Base-by-base conservation (phyloP, 768 basidiomycete genomes). In the Russula emetica region DNA sequence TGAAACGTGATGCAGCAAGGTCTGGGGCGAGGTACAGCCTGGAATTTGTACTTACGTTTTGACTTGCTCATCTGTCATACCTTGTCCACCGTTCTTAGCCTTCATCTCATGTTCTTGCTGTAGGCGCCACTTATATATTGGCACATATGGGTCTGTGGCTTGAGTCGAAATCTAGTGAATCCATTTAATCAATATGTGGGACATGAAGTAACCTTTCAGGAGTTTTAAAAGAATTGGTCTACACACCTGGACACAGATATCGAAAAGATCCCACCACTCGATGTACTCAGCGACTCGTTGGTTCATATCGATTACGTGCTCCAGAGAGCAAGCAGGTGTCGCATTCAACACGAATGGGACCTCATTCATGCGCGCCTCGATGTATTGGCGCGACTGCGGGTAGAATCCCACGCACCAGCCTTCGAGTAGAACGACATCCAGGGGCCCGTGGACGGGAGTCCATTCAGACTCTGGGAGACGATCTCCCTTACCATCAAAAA, bases 391-490 rank as follows among this genome's bases (percentile, higher is more conserved):
- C 0, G 77, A 69, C 7, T 92, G 78, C 1, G 92, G 86, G 56
- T 80, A 79, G 72, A 97, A 98, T 0, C 96, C 95, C 26, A 90
- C 84, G 74, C 88, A 94, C 97, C 97, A 99, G 11, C 97, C 97
- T 76, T 99, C 97, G 55, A 99, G 77, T 55, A 99, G 81, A 55
- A 98, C 87, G 16, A 98, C 77, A 71, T 99, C 92, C 6, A 88
- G 65, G 0, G 81, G 81, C 71, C 78, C 71, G 66, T 76, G 38
- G 7, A 93, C 77, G 2, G 76, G 67, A 1, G 74, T 71, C 18
- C 83, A 69, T 28, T 67, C 58, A 13, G 62, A 81, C 42, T 76
- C 75, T 0, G 78, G 75, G 2, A 84, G 70, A 16, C 96, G 86
- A 74, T 98, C 96, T 0, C 96, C 96, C 74, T 91, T 81, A 2